Evolutionary conservation across 2,329 filamentous ascomycete species (phyloP).

Genomic region (Rhytidhysteron rufulum): DNA sequence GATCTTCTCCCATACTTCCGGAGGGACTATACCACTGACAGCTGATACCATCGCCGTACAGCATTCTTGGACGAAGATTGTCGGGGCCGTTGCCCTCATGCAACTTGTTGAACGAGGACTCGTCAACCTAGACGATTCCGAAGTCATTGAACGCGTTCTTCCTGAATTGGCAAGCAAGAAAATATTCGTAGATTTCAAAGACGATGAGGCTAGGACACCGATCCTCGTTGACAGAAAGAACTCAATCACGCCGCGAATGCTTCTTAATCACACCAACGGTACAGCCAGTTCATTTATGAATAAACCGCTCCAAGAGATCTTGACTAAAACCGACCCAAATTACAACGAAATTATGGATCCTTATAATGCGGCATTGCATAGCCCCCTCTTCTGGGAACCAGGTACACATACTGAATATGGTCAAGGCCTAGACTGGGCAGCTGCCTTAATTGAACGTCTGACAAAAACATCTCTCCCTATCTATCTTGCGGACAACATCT

Average conservation of each 20-base stretch:
- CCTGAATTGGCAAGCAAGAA: constrained; percentile 19
- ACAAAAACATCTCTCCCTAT: constrained; percentile 34
- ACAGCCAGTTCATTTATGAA: constrained; percentile 42
- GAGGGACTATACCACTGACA: constrained; percentile 6
- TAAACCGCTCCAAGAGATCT: constrained; percentile 29
- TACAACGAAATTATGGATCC: constrained; percentile 14
- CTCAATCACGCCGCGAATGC: constrained; percentile 21
- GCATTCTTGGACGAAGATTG: constrained; percentile 21
- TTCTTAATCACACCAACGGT: constrained; percentile 51
- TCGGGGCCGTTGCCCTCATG: constrained; percentile 21
- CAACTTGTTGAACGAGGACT: constrained; percentile 18
- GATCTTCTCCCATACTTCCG: constrained; percentile 17
- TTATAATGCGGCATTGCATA: constrained; percentile 10
- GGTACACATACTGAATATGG: constrained; percentile 51
- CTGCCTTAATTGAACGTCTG: constrained; percentile 41
- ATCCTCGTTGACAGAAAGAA: constrained; percentile 12
- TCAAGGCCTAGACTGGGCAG: constrained; percentile 48
- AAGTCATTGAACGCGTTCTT: constrained; percentile 11
- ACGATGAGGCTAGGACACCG: constrained; percentile 4
- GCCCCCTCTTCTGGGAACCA: constrained; percentile 33
- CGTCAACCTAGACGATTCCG: constrained; percentile 14
- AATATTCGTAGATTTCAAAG: constrained; percentile 13
- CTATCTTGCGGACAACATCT: constrained; percentile 16
- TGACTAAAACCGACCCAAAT: constrained; percentile 9
- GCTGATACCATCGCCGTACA: constrained; percentile 12